Base-by-base conservation (phyloP, 106 monocot genomes). In the Posidonia australis region DNA sequence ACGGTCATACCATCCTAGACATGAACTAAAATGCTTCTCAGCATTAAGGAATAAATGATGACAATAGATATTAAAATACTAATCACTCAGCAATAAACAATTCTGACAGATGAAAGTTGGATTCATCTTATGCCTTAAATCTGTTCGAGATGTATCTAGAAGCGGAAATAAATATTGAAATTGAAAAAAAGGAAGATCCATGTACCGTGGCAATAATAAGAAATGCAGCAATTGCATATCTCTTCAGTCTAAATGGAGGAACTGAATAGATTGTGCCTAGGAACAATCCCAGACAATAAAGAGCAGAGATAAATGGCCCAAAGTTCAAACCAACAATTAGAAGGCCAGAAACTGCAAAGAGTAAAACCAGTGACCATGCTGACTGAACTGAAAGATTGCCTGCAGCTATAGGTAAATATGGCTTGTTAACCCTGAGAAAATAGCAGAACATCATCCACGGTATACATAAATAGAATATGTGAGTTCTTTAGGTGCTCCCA, bases 261-360 rank as follows among this genome's bases (percentile, higher is more conserved):
- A 98, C 96, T 52, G 96, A 98, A 80, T 98, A 98, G 22, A 98
- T 84, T 17, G 96, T 98, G 66, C 96, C 96, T 54, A 98, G 84
- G 61, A 98, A 85, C 51, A 98, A 87, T 45, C 96, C 96, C 12
- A 98, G 71, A 61, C 87, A 82, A 54, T 90, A 98, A 45, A 98
- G 80, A 70, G 96, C 87, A 59, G 80, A 74, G 57, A 98, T 98
- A 68, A 98, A 90, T 18, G 96, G 67, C 5, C 96, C 96, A 82
- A 98, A 98, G 66, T 76, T 98, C 54, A 66, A 71, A 30, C 62
- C 74, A 67, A 98, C 96, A 67, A 90, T 87, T 23, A 81, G 62
- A 58, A 90, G 72, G 10, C 96, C 96, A 64, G 70, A 65, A 73
- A 63, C 78, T 49, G 84, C 96, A 60, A 98, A 98, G 63, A 78